phyloP scores from a whole-genome alignment of 2,329 filamentous ascomycete species.

The Aciculosporium take region DNA sequence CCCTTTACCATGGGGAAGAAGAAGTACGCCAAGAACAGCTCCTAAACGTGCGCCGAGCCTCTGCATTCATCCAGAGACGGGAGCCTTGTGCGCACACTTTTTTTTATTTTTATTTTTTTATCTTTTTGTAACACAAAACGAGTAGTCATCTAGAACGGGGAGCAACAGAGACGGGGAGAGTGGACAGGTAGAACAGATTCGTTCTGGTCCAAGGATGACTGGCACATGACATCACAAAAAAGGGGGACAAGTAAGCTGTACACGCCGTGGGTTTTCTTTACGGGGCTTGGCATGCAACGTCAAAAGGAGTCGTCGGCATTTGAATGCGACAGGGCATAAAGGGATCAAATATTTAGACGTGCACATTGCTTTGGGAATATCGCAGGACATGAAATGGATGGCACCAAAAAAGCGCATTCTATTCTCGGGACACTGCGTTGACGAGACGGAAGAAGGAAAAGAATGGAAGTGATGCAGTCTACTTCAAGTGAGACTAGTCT shows the following conservation, averaged over 20 bases:
- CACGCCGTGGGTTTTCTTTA: background rate
- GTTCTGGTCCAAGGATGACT: background rate
- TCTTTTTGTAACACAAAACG: background rate
- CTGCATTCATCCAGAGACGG: background rate
- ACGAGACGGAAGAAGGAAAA: background rate
- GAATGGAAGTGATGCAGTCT: background rate
- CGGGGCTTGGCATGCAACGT: slow-evolving; percentile 1
- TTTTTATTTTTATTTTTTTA: background rate
- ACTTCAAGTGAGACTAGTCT: background rate
- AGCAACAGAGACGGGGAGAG: background rate
- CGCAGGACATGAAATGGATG: background rate
- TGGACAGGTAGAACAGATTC: background rate
- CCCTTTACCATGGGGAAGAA: slow-evolving; percentile 87
- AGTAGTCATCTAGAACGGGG: background rate
- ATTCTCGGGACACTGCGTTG: background rate
- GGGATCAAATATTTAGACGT: slow-evolving; percentile 1
- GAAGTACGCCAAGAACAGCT: slow-evolving; percentile 55
- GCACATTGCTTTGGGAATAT: background rate
- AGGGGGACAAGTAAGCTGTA: background rate
- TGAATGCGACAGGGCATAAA: slow-evolving; percentile 1
- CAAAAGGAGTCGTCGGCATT: background rate
- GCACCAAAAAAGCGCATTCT: background rate
- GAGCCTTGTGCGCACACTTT: background rate
- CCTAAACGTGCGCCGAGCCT: slow-evolving; percentile 13
- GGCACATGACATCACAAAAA: background rate